A percentile compares a stretch with the other conserved stretches of the same genome.
Conservation (phyloP, 345 rosid species). For the Nephelium lappaceum region DNA sequence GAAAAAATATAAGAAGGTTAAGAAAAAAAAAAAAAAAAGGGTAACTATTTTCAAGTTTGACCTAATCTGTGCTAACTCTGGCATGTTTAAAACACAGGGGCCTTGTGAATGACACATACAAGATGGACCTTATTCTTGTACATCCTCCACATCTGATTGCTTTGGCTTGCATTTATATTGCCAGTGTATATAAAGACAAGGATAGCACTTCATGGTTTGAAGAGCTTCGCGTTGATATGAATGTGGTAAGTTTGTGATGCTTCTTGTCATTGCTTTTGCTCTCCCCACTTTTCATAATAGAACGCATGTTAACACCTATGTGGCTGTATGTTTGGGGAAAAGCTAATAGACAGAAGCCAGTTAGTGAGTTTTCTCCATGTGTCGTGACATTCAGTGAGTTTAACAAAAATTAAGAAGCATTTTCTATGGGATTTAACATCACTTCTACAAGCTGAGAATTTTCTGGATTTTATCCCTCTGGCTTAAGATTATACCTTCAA, state of each 20-base stretch:
- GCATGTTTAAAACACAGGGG: constrained; percentile 64
- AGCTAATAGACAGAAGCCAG: not conserved
- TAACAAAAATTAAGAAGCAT: not conserved
- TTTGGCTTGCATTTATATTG: constrained; percentile 89
- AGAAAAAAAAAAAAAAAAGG: not conserved
- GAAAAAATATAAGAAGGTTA: not conserved
- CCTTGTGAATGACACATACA: constrained; percentile 91
- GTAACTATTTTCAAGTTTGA: not conserved
- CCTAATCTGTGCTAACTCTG: not conserved
- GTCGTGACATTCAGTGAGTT: not conserved
- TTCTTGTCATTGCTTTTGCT: not conserved
- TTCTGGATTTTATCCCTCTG: too few species aligned
- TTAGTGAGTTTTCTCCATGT: not conserved
- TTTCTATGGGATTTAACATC: not conserved
- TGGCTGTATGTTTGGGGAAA: not conserved
- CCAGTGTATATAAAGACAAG: constrained; percentile 72
- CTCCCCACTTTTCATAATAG: not conserved
- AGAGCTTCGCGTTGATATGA: constrained; percentile 97
- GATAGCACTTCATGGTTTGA: constrained; percentile 94
- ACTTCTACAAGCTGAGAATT: too few species aligned
- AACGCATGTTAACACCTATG: not conserved
- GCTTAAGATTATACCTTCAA: too few species aligned
- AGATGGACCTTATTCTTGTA: constrained; percentile 87
- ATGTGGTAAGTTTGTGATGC: constrained; percentile 59
- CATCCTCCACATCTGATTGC: constrained; percentile 91